Percentiles rank a stretch among this genome's conserved stretches.
These are phyloP conservation scores for Scheffersomyces illinoinensis DNA, from an alignment of 1,139 yeast genomes.

Conservation along the genomic window DNA sequence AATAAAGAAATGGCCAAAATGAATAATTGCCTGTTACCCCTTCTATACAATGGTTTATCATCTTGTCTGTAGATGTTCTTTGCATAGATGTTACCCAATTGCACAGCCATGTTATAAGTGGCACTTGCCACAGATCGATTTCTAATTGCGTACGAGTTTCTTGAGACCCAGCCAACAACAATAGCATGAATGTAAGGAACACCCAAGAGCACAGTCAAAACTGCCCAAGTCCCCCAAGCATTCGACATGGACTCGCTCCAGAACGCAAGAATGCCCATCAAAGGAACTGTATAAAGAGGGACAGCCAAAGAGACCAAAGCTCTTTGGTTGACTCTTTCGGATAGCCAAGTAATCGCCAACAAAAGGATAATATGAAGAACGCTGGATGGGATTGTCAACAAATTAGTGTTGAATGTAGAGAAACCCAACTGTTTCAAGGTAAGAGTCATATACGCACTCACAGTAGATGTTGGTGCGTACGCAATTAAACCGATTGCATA, in stretches of 20 bases:
- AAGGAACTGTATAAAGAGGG: conserved; percentile 11
- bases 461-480: conserved; percentile 14
- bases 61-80: conserved; percentile 14
- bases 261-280: conserved; percentile 14
- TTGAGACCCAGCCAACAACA: conserved; percentile 16
- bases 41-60: conserved; percentile 16
- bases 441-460: conserved; percentile 14
- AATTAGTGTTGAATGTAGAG: conserved; percentile 19
- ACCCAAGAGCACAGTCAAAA: conserved; percentile 14
- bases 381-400: conserved; percentile 19
- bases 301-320: conserved; percentile 11
- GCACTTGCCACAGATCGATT: conserved; percentile 18
- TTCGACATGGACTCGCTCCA: conserved; percentile 18
- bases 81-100: conserved; percentile 13
- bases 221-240: conserved; percentile 20
- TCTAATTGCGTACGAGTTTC: conserved; percentile 17
- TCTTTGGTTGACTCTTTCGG: conserved; percentile 13
- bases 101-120: conserved; percentile 16
- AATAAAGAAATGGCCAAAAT: conserved; percentile 12
- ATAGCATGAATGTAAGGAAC: conserved; percentile 15
- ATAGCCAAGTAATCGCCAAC: conserved; percentile 10
- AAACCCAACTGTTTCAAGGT: conserved; percentile 18
- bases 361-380: conserved; percentile 14
- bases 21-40: conserved; percentile 14
- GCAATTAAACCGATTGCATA: conserved; percentile 18